A percentile compares a stretch with the other conserved stretches of the same genome.
Conservation (phyloP, 2,329 filamentous ascomycete genomes). For the Reticulascus tulasneorum region DNA sequence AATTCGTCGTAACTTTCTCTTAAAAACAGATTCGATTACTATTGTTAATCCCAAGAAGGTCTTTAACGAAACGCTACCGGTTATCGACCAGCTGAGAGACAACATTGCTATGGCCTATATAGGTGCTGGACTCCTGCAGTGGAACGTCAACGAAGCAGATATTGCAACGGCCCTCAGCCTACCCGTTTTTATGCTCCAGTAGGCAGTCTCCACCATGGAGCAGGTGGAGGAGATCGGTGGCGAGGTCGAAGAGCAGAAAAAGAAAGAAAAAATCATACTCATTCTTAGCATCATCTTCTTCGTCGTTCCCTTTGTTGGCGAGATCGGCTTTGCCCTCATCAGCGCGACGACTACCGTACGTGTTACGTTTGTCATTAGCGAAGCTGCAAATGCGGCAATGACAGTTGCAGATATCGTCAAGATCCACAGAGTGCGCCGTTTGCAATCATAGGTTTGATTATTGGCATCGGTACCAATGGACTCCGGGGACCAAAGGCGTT, state of each 20-base stretch:
- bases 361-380: conserved; percentile 13
- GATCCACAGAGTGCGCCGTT: conserved; percentile 21
- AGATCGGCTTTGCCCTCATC: conserved; percentile 32
- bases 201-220: conserved; percentile 22
- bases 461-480: conserved; percentile 6
- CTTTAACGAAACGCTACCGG: no score
- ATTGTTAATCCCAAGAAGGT: no score
- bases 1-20: no score
- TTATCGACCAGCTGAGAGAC: no score
- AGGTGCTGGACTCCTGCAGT: no score
- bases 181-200: conserved; percentile 20
- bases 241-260: conserved; percentile 15
- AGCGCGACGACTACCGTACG: conserved; percentile 10
- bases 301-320: conserved; percentile 46
- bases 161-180: conserved; percentile 6
- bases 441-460: conserved; percentile 19
- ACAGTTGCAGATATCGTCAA: conserved; percentile 18
- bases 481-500: no score
- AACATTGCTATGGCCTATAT: no score
- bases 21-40: no score
- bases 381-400: conserved; percentile 18
- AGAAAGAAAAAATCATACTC: conserved; percentile 17
- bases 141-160: neutral
- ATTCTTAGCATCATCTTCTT: conserved; percentile 43
- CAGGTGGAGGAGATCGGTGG: conserved; percentile 20